Base-by-base conservation (phyloP, 2,329 filamentous ascomycete species). In the Pseudopithomyces chartarum region DNA sequence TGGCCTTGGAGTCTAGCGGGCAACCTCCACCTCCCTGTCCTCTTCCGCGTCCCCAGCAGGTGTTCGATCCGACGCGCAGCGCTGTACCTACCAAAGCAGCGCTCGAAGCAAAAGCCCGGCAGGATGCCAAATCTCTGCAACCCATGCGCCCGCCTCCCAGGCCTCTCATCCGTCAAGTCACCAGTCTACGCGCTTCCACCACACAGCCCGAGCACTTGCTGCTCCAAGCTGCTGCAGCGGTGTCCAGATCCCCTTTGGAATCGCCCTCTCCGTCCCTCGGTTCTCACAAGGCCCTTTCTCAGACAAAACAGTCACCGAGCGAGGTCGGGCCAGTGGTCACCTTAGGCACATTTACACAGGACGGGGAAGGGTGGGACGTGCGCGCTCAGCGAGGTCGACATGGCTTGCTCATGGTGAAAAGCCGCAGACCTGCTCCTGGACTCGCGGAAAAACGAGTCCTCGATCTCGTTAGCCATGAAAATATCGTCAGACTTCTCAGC, bases 321-420 rank as follows among this genome's bases (percentile, higher is more conserved):
- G 23, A 23, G 11, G 2, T 47, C 6, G 39, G 33, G 17, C 40
- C 34, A 11, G 38, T 32, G 23, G 23, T 48, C 22, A 56, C 44
- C 12, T 33, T 57, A 11, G 56, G 56, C 13, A 55, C 34, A 10
- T 56, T 56, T 15, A 36, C 48, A 19, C 56, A 56, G 39, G 53
- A 52, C 36, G 39, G 43, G 2, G 33, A 43, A 15, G 45, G 54
- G n/a, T 59, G 54, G 57, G 47, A 33, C 13, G 52, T 58, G 15
- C 52, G 52, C 2, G 34, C 52, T 7, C 56, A 48, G 38, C 42
- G 47, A 22, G 47, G 52, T 2, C 52, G 44, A 8, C 22, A 23
- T 19, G 40, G 45, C 19, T 43, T 58, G 32, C 5, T 58, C 29
- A 58, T 58, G 56, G 52, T 58, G 6, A 55, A 49, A 47, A 52